Percentiles rank a stretch among this genome's conserved stretches.
These are phyloP conservation scores for Trichocladium uniseriatum DNA, from an alignment of 495 filamentous ascomycete genomes.

Conservation along the genomic window DNA sequence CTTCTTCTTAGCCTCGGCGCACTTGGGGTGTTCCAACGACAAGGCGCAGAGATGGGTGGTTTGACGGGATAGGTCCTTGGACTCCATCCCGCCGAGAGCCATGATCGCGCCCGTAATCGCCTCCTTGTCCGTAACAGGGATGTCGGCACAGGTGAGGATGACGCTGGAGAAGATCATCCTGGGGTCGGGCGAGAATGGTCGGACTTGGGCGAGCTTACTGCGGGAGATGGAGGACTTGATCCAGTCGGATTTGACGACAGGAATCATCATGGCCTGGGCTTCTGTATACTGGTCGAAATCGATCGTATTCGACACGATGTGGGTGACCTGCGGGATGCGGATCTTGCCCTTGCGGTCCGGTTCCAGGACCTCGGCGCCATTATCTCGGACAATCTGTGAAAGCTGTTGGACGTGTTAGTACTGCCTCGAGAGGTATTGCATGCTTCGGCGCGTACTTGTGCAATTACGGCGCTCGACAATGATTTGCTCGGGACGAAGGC, in stretches of 20 bases:
- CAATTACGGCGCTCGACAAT: slow-evolving; percentile 31
- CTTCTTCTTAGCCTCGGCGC: slow-evolving; percentile 51
- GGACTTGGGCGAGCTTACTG: slow-evolving; percentile 60
- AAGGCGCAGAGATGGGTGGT: slow-evolving; percentile 88
- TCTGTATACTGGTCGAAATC: slow-evolving; percentile 78
- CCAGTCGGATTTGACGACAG: slow-evolving; percentile 82
- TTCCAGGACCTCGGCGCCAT: slow-evolving; percentile 47
- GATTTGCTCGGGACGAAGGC: slow-evolving; percentile 38
- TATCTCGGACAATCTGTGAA: slow-evolving; percentile 36
- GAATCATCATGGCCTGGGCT: slow-evolving; percentile 61
- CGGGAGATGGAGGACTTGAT: slow-evolving; percentile 58
- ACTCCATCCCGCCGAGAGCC: slow-evolving; percentile 80
- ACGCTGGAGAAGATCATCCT: slow-evolving; percentile 81
- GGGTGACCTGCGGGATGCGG: slow-evolving; percentile 54
- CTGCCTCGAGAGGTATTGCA: slow-evolving; percentile 10
- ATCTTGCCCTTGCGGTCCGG: slow-evolving; percentile 37
- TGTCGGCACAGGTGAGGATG: slow-evolving; percentile 62
- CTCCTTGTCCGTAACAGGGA: slow-evolving; percentile 84
- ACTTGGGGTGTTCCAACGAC: slow-evolving; percentile 63
- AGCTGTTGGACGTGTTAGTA: slow-evolving; percentile 34
- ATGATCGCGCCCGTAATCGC: slow-evolving; percentile 82
- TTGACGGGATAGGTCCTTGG: slow-evolving; percentile 53
- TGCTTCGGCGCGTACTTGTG: slow-evolving; percentile 32
- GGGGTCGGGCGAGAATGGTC: slow-evolving; percentile 84
- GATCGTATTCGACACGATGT: slow-evolving; percentile 74